These are phyloP conservation scores for Hysterangium stoloniferum DNA, from an alignment of 768 basidiomycete genomes.

Conservation along the genomic window DNA sequence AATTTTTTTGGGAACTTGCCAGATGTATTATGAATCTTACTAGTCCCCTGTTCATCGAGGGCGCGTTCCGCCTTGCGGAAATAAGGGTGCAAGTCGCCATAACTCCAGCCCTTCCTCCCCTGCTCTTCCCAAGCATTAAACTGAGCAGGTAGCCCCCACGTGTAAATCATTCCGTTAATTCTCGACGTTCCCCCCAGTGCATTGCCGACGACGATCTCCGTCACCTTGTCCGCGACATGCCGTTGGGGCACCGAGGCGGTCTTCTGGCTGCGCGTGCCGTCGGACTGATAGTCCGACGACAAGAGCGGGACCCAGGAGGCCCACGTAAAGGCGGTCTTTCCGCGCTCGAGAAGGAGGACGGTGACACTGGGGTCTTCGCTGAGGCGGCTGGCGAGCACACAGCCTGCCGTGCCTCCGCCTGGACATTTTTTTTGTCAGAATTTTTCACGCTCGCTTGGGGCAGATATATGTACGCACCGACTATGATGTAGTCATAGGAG, in stretches of 20 bases:
- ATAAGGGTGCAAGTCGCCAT: slow-evolving; percentile 25
- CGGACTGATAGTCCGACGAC: slow-evolving; percentile 22
- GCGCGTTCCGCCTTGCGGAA: slow-evolving; percentile 27
- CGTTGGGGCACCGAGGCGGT: slow-evolving; percentile 13
- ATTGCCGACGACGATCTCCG: slow-evolving; percentile 20
- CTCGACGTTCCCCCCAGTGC: slow-evolving; percentile 15
- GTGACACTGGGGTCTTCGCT: slow-evolving; percentile 45
- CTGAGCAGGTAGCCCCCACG: slow-evolving; percentile 23
- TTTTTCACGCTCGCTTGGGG: no score
- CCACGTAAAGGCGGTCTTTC: slow-evolving; percentile 25
- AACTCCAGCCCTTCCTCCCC: slow-evolving; percentile 29
- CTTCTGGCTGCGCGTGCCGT: slow-evolving; percentile 15
- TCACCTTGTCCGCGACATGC: slow-evolving; percentile 9
- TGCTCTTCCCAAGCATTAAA: slow-evolving; percentile 25
- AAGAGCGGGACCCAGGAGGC: slow-evolving; percentile 24
- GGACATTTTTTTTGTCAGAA: no score
- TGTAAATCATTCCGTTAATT: slow-evolving; percentile 17
- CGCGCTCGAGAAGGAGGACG: slow-evolving; percentile 53
- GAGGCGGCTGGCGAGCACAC: slow-evolving; percentile 50
- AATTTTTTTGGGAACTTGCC: neutral
- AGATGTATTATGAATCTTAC: neutral
- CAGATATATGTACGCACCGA: slow-evolving; percentile 1
- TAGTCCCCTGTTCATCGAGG: neutral
- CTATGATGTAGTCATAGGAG: slow-evolving; percentile 10
- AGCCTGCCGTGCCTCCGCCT: slow-evolving; percentile 46